Base-by-base conservation (phyloP, 257 asterid genomes). In the Primulina eburnea region DNA sequence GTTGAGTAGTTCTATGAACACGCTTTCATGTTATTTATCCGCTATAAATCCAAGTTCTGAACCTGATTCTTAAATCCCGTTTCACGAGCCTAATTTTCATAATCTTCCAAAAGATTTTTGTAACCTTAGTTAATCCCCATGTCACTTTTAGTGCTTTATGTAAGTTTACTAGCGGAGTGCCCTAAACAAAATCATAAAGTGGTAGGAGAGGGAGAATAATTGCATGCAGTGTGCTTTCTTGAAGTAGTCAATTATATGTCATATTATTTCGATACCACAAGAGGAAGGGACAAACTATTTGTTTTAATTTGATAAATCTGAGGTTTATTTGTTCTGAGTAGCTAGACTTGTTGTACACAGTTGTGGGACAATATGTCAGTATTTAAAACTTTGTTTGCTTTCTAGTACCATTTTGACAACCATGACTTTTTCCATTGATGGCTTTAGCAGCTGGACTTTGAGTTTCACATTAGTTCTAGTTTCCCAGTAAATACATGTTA, bases 301-400 rank as follows among this genome's bases (percentile, higher is more conserved):
- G 53, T 43, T 43, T 43, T 43, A 43, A 12, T 50, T 50, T 16
- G 56, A 50, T 50, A 16, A 12, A 47, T 4, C 14, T 47, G 55
- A 14, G 35, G 64, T 24, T 16, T 8, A 14, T 29, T 33, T 40
- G 64, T 35, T 34, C 64, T 61, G 18, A 26, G 18, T 40, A 4
- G 21, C 43, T 21, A 7, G 18, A 4, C 63, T 6, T 60, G 24
- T 2, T n/a, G 21, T 14, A 24, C 9, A 8, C 37, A 24, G 38
- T 17, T 35, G 32, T 18, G 7, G 52, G 52, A 21, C 33, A 6
- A 24, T 35, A 32, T 29, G 30, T 20, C 33, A 43, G 28, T 10
- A 37, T 57, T 34, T 3, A 57, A 4, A 65, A 34, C 74, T 53
- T 67, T 35, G 21, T 38, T 33, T 32, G 5, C 57, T 71, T 66